phyloP scores from a whole-genome alignment of 2,329 filamentous ascomycete species.

The Fusarium sp. region DNA sequence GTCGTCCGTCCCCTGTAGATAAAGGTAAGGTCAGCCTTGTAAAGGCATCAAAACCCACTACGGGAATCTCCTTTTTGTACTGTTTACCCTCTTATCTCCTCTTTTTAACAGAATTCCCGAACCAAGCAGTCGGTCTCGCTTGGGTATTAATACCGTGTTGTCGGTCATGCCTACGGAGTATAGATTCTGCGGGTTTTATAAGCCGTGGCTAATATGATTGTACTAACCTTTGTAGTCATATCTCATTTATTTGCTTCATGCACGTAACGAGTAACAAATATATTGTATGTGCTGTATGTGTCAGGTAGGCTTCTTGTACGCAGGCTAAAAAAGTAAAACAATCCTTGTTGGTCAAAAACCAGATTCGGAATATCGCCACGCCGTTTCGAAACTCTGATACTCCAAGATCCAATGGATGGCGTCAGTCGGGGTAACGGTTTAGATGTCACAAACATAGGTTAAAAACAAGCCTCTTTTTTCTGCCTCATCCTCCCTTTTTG shows the following conservation, averaged over 20 bases:
- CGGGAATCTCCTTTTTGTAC: conserved; percentile 6
- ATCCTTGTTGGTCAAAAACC: conserved; percentile 1
- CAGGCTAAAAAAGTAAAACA: neutral
- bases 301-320: too few species aligned
- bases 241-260: conserved; percentile 7
- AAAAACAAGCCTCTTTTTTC: neutral
- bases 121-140: conserved; percentile 4
- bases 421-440: conserved; percentile 5
- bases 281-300: too few species aligned
- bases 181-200: neutral
- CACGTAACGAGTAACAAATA: neutral
- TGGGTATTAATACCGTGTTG: neutral
- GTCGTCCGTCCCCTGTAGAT: neutral
- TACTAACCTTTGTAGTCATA: neutral
- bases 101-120: conserved; percentile 4
- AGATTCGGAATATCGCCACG: conserved; percentile 7
- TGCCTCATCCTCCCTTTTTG: neutral
- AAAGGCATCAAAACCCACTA: neutral
- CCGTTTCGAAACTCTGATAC: neutral
- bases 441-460: neutral
- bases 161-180: neutral
- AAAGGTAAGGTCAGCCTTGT: neutral
- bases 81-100: neutral
- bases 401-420: neutral
- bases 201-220: neutral